A percentile compares a stretch with the other conserved stretches of the same genome.
Evolutionary conservation across 2,329 filamentous ascomycete genomes (phyloP).

Genomic region (Exophiala dermatitidis): DNA sequence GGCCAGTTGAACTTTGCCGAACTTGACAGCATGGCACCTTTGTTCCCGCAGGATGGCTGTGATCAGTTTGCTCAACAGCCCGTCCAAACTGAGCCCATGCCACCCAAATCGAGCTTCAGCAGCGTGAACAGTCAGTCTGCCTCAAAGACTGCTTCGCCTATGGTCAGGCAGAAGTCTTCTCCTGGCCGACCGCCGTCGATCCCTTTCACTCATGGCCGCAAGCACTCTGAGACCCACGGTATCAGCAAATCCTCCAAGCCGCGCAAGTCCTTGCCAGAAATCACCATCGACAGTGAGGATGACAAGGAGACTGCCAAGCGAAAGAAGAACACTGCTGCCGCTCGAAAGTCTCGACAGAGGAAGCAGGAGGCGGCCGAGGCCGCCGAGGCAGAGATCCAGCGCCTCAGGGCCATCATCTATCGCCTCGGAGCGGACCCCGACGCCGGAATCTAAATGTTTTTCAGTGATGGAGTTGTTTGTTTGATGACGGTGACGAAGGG

Average conservation of each 20-base stretch:
- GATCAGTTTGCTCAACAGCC: conserved; percentile 28
- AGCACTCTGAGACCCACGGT: conserved; percentile 61
- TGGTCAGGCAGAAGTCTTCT: conserved; percentile 31
- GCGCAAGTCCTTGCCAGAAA: conserved; percentile 69
- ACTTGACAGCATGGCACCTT: conserved; percentile 20
- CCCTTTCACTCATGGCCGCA: conserved; percentile 40
- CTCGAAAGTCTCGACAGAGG: conserved; percentile 77
- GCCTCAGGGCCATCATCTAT: conserved; percentile 23
- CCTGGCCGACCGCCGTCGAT: conserved; percentile 32
- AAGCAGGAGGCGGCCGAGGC: conserved; percentile 69
- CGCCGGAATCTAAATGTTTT: conserved; percentile 1
- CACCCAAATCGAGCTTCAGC: conserved; percentile 11
- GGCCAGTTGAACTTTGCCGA: conserved; percentile 22
- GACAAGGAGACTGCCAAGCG: conserved; percentile 79
- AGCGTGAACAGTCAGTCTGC: conserved; percentile 9
- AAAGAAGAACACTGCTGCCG: conserved; percentile 79
- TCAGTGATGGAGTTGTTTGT: neutral
- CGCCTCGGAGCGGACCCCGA: conserved; percentile 26
- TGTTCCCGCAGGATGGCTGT: conserved; percentile 24
- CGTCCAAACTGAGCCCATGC: conserved; percentile 25
- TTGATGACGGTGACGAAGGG: neutral
- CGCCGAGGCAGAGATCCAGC: conserved; percentile 46
- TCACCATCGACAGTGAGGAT: conserved; percentile 59
- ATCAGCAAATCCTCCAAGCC: conserved; percentile 51
- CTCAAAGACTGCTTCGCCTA: conserved; percentile 12